A percentile compares a stretch with the other conserved stretches of the same genome.
Conservation (phyloP, 352 stramenopile genomes). For the Pythium sukuiense region DNA sequence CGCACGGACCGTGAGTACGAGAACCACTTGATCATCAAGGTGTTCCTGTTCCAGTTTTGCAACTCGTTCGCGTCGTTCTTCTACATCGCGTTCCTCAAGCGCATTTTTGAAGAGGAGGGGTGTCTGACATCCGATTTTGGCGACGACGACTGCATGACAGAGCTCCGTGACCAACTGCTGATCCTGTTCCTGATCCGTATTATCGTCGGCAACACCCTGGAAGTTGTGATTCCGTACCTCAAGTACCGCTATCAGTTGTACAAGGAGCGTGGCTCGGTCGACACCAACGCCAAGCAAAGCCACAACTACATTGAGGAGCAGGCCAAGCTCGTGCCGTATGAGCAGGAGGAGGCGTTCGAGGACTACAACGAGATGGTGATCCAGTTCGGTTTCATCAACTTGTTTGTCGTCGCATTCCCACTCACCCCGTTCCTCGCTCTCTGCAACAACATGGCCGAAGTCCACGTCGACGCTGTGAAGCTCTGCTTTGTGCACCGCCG, state of each 20-base stretch:
- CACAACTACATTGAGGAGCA: conserved; percentile 88
- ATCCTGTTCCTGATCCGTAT: conserved; percentile 93
- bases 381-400: conserved; percentile 94
- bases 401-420: conserved; percentile 94
- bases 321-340: conserved; percentile 79
- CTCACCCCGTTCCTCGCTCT: conserved; percentile 90
- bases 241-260: conserved; percentile 78
- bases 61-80: conserved; percentile 98
- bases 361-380: conserved; percentile 93
- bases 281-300: conserved; percentile 24
- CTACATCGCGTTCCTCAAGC: conserved; percentile 90
- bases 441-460: conserved; percentile 90
- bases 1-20: conserved; percentile 88
- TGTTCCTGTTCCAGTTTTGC: conserved; percentile 98
- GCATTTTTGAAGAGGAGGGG: conserved; percentile 45
- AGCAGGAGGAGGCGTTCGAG: conserved; percentile 79
- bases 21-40: conserved; percentile 96
- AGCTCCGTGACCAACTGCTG: conserved; percentile 90
- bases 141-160: conserved; percentile 79
- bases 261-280: conserved; percentile 36
- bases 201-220: conserved; percentile 89
- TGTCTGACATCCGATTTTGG: conserved; percentile 50
- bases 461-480: conserved; percentile 89
- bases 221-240: conserved; percentile 85
- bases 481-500: conserved; percentile 76